phyloP scores from a whole-genome alignment of 2,329 filamentous ascomycete species.

The Verticillium nubilum region DNA sequence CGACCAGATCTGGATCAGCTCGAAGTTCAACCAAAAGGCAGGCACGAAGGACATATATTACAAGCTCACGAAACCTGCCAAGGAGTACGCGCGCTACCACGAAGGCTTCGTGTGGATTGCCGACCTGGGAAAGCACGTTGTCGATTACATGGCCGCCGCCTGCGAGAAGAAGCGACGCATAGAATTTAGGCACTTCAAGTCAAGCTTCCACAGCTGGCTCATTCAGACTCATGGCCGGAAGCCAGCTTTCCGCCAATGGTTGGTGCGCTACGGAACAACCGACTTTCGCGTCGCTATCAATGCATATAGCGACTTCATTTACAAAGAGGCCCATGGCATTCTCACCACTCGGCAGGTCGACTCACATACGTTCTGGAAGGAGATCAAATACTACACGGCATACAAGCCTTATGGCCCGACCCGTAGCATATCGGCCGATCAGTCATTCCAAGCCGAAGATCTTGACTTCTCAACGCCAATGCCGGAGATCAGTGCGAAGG shows the following conservation, averaged over 20 bases:
- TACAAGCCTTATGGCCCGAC: constrained; percentile 22
- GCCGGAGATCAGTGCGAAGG: background rate
- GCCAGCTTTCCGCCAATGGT: constrained; percentile 48
- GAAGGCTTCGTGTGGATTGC: constrained; percentile 65
- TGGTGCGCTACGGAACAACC: constrained; percentile 30
- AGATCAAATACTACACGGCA: constrained; percentile 33
- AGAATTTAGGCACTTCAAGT: constrained; percentile 50
- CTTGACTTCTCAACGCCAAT: background rate
- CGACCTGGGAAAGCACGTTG: constrained; percentile 63
- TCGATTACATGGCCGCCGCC: constrained; percentile 53
- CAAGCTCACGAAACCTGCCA: constrained; percentile 47
- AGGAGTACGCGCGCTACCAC: constrained; percentile 59
- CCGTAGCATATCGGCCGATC: background rate
- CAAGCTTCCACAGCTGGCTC: constrained; percentile 55
- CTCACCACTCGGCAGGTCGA: constrained; percentile 22
- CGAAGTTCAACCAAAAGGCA: constrained; percentile 31
- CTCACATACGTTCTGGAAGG: constrained; percentile 47
- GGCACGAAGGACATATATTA: constrained; percentile 52
- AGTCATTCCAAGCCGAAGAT: background rate
- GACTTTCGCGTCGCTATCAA: constrained; percentile 62
- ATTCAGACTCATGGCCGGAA: constrained; percentile 33
- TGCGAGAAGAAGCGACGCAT: constrained; percentile 30
- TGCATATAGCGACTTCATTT: constrained; percentile 57
- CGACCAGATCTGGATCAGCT: constrained; percentile 60
- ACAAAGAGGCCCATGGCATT: constrained; percentile 55